Evolutionary conservation across 1,284 basidiomycete genomes (phyloP).

Genomic region (Apiotrichum brassicae): DNA sequence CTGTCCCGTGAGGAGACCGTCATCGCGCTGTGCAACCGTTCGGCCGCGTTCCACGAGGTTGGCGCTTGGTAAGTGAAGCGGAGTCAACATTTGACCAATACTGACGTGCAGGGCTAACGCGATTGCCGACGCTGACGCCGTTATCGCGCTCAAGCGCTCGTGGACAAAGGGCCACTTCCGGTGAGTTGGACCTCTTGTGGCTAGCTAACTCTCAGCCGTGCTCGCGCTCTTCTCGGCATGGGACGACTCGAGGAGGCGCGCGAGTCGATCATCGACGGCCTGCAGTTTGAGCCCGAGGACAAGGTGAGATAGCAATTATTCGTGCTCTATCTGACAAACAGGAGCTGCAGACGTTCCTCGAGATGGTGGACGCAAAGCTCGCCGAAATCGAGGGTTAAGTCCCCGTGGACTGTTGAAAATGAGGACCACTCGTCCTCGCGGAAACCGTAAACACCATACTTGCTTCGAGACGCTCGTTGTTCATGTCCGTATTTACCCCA

Average conservation of each 20-base stretch:
- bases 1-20: conserved; percentile 84
- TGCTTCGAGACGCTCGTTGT: neutral
- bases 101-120: conserved; percentile 56
- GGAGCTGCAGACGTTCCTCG: conserved; percentile 36
- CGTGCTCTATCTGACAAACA: conserved; percentile 5
- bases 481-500: neutral
- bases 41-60: conserved; percentile 71
- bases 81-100: neutral
- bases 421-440: too few relatives aligned
- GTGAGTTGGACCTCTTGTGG: conserved; percentile 57
- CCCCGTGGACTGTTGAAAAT: too few relatives aligned
- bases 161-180: conserved; percentile 97
- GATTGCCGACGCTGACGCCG: conserved; percentile 83
- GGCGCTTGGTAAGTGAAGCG: conserved; percentile 55
- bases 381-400: neutral
- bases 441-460: too few relatives aligned
- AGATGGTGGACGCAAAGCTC: conserved; percentile 36
- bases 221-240: conserved; percentile 67
- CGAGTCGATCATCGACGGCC: conserved; percentile 72
- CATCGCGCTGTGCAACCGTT: conserved; percentile 82
- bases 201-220: conserved; percentile 22
- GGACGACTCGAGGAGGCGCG: conserved; percentile 66
- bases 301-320: conserved; percentile 47
- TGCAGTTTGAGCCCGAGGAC: conserved; percentile 86
- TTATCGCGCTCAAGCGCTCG: conserved; percentile 71